A percentile compares a stretch with the other conserved stretches of the same genome.
phyloP scores from a whole-genome alignment of 495 filamentous ascomycete genomes.

The Delitschia confertaspora region DNA sequence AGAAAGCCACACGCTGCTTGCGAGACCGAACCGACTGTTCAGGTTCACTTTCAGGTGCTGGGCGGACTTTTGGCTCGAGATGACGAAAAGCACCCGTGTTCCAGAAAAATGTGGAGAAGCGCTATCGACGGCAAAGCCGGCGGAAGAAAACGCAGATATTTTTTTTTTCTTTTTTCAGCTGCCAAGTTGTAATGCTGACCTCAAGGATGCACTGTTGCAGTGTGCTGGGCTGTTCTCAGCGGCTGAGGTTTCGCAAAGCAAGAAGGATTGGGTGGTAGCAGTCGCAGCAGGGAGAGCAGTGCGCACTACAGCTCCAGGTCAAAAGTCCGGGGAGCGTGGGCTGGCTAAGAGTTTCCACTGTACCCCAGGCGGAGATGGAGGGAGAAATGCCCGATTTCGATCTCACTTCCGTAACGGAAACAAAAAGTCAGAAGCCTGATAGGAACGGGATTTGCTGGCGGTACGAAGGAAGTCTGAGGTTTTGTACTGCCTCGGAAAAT shows the following conservation, averaged over 20 bases:
- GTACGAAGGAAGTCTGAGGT: neutral
- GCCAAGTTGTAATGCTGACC: neutral
- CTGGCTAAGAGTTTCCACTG: too few species aligned
- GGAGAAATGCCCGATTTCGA: too few species aligned
- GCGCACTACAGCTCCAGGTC: too few species aligned
- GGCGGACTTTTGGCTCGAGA: constrained; percentile 11
- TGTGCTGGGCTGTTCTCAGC: neutral
- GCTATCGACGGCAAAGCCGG: constrained; percentile 14
- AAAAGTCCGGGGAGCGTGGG: too few species aligned
- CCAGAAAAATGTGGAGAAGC: constrained; percentile 15
- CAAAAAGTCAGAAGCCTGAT: too few species aligned
- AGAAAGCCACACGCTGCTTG: neutral
- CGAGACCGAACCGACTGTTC: too few species aligned
- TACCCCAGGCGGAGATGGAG: too few species aligned
- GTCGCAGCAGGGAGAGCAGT: too few species aligned
- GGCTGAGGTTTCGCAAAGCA: too few species aligned
- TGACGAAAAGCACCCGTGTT: constrained; percentile 1
- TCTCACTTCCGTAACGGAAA: too few species aligned
- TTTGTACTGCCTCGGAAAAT: constrained; percentile 4
- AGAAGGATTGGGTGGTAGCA: too few species aligned
- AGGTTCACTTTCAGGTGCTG: neutral
- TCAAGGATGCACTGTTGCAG: neutral
- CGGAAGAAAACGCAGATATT: constrained; percentile 5
- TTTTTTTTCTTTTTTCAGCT: constrained; percentile 5
- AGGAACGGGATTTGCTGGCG: too few species aligned